Percentiles rank a stretch among this genome's conserved stretches.
Conservation (phyloP, 2,329 filamentous ascomycete genomes). For the Grosmannia clavigera region DNA sequence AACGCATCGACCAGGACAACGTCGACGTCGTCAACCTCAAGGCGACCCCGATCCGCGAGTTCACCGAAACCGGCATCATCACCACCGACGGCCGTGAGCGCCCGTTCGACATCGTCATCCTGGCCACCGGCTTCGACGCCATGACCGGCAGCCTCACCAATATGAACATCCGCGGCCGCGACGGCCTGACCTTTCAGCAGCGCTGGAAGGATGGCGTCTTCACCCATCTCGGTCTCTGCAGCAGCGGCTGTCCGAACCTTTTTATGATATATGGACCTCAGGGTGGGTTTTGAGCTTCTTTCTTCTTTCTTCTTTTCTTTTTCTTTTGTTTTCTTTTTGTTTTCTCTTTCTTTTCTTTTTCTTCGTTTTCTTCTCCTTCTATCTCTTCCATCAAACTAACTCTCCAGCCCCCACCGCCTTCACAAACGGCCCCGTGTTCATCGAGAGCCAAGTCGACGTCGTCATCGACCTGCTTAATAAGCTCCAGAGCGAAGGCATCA, state of each 20-base stretch:
- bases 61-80: constrained; percentile 26
- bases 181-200: constrained; percentile 18
- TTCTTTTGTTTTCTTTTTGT: background rate
- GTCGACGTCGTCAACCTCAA: constrained; percentile 33
- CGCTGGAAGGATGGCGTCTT: constrained; percentile 20
- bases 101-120: constrained; percentile 23
- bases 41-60: constrained; percentile 26
- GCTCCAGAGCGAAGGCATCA: constrained; percentile 6
- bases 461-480: constrained; percentile 7
- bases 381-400: background rate
- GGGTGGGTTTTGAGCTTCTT: background rate
- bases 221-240: constrained; percentile 16
- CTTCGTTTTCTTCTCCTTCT: too few relatives aligned
- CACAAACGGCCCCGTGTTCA: constrained; percentile 10
- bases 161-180: constrained; percentile 17
- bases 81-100: constrained; percentile 23
- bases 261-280: constrained; percentile 11
- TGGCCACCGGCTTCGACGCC: constrained; percentile 23
- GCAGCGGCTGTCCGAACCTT: constrained; percentile 10
- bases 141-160: constrained; percentile 20
- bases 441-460: constrained; percentile 12
- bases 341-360: too few relatives aligned
- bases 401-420: constrained; percentile 12
- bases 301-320: too few relatives aligned
- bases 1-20: constrained; percentile 31